A percentile compares a stretch with the other conserved stretches of the same genome.
Conservation (phyloP, 1,284 basidiomycete species). For the Pholiota adiposa region DNA sequence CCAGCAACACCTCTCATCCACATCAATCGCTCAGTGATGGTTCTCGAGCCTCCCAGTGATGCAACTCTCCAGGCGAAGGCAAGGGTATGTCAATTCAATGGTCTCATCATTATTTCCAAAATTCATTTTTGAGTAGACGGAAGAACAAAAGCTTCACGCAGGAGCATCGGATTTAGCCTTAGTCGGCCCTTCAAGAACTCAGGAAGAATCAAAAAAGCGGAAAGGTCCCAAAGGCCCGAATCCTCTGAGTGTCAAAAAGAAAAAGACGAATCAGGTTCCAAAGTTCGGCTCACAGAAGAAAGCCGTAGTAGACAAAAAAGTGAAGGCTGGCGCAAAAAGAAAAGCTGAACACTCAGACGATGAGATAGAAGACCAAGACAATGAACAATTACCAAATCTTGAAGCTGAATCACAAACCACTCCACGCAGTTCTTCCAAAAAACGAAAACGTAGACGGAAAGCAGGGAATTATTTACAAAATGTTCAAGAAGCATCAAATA, state of each 20-base stretch:
- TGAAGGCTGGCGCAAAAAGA: slow-evolving; percentile 22
- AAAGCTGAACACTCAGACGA: slow-evolving; percentile 22
- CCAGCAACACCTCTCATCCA: slow-evolving; percentile 89
- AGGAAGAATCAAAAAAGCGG: slow-evolving; percentile 59
- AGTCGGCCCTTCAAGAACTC: slow-evolving; percentile 36
- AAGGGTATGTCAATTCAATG: slow-evolving; percentile 48
- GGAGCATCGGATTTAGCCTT: slow-evolving; percentile 49
- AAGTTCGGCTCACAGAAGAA: slow-evolving; percentile 8
- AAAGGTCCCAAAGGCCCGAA: slow-evolving; percentile 88
- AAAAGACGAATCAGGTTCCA: slow-evolving; percentile 42
- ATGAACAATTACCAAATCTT: neutral
- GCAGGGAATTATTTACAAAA: neutral
- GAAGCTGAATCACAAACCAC: neutral
- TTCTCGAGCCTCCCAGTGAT: slow-evolving; percentile 86
- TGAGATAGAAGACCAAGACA: too few relatives aligned
- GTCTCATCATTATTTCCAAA: neutral
- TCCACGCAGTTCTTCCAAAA: slow-evolving; percentile 13
- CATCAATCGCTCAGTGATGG: slow-evolving; percentile 87
- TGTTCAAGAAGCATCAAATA: neutral
- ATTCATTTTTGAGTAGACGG: slow-evolving; percentile 45
- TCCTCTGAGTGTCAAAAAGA: slow-evolving; percentile 92
- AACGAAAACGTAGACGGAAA: slow-evolving; percentile 32
- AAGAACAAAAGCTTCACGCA: slow-evolving; percentile 55
- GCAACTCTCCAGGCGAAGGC: slow-evolving; percentile 74
- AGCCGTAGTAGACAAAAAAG: neutral